These are phyloP conservation scores for Tulasnella sp. DNA, from an alignment of 768 basidiomycete species.

Conservation along the genomic window DNA sequence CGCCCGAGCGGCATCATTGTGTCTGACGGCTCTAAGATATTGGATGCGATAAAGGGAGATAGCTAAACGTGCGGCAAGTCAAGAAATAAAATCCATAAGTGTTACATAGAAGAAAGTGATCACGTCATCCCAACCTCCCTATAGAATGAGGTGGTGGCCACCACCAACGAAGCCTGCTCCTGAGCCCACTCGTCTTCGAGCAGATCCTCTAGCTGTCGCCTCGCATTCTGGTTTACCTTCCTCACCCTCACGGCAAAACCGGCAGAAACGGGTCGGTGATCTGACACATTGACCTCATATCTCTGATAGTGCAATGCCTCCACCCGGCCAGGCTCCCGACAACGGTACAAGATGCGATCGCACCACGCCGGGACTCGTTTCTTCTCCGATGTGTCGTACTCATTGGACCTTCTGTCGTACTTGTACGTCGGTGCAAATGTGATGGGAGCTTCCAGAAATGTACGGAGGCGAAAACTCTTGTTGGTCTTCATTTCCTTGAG, in stretches of 20 bases:
- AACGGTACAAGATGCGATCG: slow-evolving; percentile 79
- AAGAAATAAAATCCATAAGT: too few species aligned
- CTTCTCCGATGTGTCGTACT: slow-evolving; percentile 86
- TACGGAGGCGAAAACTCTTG: slow-evolving; percentile 73
- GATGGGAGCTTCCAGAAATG: slow-evolving; percentile 69
- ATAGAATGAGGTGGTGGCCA: too few species aligned
- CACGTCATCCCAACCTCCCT: too few species aligned
- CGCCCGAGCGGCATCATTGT: too few species aligned
- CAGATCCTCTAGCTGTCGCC: too few species aligned
- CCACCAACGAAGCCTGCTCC: too few species aligned
- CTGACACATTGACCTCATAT: slow-evolving; percentile 80
- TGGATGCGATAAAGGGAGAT: too few species aligned
- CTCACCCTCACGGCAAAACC: slow-evolving; percentile 68
- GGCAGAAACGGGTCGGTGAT: slow-evolving; percentile 82
- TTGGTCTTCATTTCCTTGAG: slow-evolving; percentile 80
- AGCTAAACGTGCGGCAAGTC: too few species aligned
- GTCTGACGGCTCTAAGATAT: too few species aligned
- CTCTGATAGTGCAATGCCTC: slow-evolving; percentile 58
- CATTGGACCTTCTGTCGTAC: slow-evolving; percentile 66
- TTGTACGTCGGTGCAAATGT: slow-evolving; percentile 89
- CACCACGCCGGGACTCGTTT: slow-evolving; percentile 90
- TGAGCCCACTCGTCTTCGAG: too few species aligned
- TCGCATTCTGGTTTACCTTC: slow-evolving; percentile 32
- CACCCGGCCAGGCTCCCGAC: slow-evolving; percentile 41
- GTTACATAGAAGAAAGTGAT: too few species aligned